Base-by-base conservation (phyloP, 306 rosid genomes). In the Chamaecrista fasciculata region DNA sequence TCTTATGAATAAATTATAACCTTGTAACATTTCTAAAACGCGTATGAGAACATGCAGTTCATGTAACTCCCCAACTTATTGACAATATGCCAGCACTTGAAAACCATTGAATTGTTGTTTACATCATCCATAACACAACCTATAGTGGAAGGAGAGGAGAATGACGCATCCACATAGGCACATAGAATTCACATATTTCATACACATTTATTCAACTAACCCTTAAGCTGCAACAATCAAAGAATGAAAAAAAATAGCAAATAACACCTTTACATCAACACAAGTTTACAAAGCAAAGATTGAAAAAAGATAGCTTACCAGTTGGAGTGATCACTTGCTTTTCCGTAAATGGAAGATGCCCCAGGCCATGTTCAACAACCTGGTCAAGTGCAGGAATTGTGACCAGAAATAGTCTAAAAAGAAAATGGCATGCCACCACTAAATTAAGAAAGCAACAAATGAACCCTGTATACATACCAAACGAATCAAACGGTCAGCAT, bases 321-420 rank as follows among this genome's bases (percentile, higher is more conserved):
- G 99, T 95, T 62, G 99, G 99, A 66, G 97, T 88, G 78, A 86
- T 60, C 72, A 95, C 91, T 86, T 91, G 99, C 76, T 91, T 95
- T 81, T 95, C 99, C 0, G 95, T 95, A 77, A 95, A 95, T 56
- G 99, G 99, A 39, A 95, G 85, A 80, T 95, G 99, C 68, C 99
- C 99, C 84, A 91, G 75, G 63, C 99, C 99, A 84, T 95, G 99
- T 52, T 95, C 99, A 57, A 95, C 99, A 69, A 95, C 99, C 99
- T 95, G 70, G 74, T 73, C 76, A 84, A 76, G 62, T 62, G 53
- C 40, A 68, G 29, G 16, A 75, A 66, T 68, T 66, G 47, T 68
- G 37, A 76, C 78, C 37, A 76, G 43, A 18, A 26, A 66, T 46
- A 18, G 31, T 63, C 70, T 44, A 46, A 18, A 39, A 68, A 40